Evolutionary conservation across 2,329 filamentous ascomycete genomes (phyloP), one percentile per base, ranked within the genome.

Genomic region (Fusarium algeriense): DNA sequence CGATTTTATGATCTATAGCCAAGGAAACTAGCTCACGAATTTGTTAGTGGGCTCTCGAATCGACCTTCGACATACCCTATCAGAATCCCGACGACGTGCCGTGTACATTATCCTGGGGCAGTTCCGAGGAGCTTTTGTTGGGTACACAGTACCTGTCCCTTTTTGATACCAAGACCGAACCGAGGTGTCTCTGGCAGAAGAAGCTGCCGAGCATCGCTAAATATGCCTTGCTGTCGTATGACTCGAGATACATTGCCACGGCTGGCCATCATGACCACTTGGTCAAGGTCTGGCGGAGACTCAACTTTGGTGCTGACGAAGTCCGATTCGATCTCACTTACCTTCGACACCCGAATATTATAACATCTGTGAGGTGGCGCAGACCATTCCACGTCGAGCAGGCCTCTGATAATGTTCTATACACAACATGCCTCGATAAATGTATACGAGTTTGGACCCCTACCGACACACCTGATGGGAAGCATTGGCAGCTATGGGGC

Each of bases 271-370:
- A 93, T 78, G 96, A 98, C 80, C 88, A 91, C 55, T 83, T 98
- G 23, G 90, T 97, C 73, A 98, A 99, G 82, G 88, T 98, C 75
- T 99, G 97, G 96, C 90, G 94, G 70, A 89, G 95, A 57, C 84
- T 97, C 28, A 92, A 92, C 12, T 98, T 95, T 78, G 94, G 94
- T 17, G 88, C 90, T 2, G 91, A 94, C 63, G 92, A 97, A 73
- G 92, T 94, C 41, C 88, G 92, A 61, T 98, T 98, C 81, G 95
- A 98, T 76, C 91, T 97, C 75, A 91, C 91, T 32, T 98, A 98
- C 80, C 89, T 99, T 3, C 86, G 90, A n/a, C 96, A 99, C 79
- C 93, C 94, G 2, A 86, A 88, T 30, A 83, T 91, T 2, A 90
- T 99, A n/a, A 95, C 93, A 6, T 90, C 89, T 65, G 83, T 97